Percentiles rank a stretch among this genome's conserved stretches.
Evolutionary conservation across 768 basidiomycete species (phyloP).

Genomic region (Lactifluus subvellereus): DNA sequence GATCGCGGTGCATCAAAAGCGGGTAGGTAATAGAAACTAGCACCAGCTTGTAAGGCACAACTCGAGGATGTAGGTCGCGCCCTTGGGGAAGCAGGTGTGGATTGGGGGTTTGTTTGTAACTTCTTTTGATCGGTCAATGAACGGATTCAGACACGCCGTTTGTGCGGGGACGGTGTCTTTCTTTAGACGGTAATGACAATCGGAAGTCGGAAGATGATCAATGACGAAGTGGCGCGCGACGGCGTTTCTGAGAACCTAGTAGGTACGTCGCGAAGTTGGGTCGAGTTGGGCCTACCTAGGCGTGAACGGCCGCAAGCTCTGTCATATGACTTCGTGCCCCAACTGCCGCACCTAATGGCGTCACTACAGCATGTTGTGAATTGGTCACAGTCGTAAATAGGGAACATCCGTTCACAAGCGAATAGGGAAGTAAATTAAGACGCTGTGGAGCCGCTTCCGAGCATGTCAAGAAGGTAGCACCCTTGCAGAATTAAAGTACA

Average conservation of each 20-base stretch:
- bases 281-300: too few relatives aligned
- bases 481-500: slow-evolving; percentile 4
- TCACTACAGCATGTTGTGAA: not conserved
- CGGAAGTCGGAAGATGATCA: not conserved
- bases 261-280: not conserved
- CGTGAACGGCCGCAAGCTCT: too few relatives aligned
- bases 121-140: too few relatives aligned
- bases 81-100: too few relatives aligned
- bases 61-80: too few relatives aligned
- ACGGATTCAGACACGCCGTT: not conserved
- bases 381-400: not conserved
- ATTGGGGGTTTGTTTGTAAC: too few relatives aligned
- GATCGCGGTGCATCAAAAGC: too few relatives aligned
- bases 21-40: too few relatives aligned
- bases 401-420: not conserved
- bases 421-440: not conserved
- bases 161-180: not conserved
- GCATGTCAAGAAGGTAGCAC: not conserved
- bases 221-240: not conserved
- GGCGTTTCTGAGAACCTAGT: not conserved
- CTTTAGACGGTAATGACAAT: not conserved
- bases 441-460: not conserved
- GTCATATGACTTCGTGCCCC: too few relatives aligned
- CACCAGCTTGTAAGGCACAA: too few relatives aligned
- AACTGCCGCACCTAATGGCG: not conserved